Conservation (phyloP, 176 grass and related monocot species). For the Oryza glumipatula region DNA sequence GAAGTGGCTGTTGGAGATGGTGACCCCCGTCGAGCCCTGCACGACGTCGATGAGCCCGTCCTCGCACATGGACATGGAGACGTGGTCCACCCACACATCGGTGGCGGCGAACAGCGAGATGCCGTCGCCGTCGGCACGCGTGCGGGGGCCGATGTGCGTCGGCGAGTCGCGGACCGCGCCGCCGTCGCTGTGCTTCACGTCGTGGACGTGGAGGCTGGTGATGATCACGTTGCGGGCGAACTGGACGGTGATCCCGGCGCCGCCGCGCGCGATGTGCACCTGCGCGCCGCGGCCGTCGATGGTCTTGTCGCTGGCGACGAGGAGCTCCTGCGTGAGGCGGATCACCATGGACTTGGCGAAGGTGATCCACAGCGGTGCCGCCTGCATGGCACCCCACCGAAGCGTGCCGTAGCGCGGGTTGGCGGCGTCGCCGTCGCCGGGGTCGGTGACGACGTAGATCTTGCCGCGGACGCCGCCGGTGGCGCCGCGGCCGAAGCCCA, state of each 20-base stretch:
- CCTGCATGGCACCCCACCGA: slow-evolving; percentile 65
- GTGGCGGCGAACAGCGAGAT: slow-evolving; percentile 63
- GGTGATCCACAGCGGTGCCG: slow-evolving; percentile 70
- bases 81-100: slow-evolving; percentile 75
- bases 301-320: slow-evolving; percentile 78
- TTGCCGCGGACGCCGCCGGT: slow-evolving; percentile 54
- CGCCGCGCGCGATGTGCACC: slow-evolving; percentile 59
- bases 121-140: slow-evolving; percentile 68
- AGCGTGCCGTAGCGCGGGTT: slow-evolving; percentile 68
- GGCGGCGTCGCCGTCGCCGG: slow-evolving; percentile 49
- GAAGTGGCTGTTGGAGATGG: slow-evolving; percentile 79
- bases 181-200: slow-evolving; percentile 38
- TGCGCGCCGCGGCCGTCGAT: slow-evolving; percentile 80
- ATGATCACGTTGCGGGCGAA: slow-evolving; percentile 62
- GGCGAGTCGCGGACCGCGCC: slow-evolving; percentile 49
- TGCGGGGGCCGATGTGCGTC: slow-evolving; percentile 40
- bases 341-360: slow-evolving; percentile 78
- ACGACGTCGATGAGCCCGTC: slow-evolving; percentile 73
- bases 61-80: slow-evolving; percentile 70
- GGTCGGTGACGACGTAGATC: slow-evolving; percentile 73
- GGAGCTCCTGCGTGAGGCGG: slow-evolving; percentile 63
- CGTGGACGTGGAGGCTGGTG: slow-evolving; percentile 63
- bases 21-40: slow-evolving; percentile 63
- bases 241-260: slow-evolving; percentile 69
- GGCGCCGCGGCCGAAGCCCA: slow-evolving; percentile 57